These are phyloP conservation scores for Arabis hirsuta DNA, from an alignment of 345 rosid species.

Conservation along the genomic window DNA sequence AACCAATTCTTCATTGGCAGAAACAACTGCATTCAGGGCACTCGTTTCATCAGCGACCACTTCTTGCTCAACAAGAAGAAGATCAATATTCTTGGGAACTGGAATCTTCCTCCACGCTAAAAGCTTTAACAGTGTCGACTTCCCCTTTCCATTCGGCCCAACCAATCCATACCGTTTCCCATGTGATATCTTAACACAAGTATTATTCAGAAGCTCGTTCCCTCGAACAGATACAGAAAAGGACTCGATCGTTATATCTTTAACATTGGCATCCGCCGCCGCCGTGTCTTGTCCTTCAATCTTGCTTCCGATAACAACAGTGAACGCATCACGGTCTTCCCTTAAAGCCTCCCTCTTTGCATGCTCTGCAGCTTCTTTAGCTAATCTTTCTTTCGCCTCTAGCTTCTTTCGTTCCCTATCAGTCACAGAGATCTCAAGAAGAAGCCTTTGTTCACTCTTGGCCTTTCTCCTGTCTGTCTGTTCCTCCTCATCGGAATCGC, in stretches of 20 bases:
- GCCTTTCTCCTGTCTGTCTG: conserved; percentile 53
- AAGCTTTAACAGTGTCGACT: conserved; percentile 89
- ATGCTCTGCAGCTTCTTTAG: conserved; percentile 55
- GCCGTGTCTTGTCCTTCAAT: conserved; percentile 83
- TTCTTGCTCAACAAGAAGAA: conserved; percentile 93
- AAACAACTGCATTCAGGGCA: conserved; percentile 88
- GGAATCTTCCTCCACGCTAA: conserved; percentile 99
- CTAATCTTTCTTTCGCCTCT: conserved; percentile 70
- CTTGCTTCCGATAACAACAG: conserved; percentile 90
- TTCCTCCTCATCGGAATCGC: conserved; percentile 52
- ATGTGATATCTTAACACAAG: conserved; percentile 88
- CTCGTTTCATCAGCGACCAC: conserved; percentile 87
- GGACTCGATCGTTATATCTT: conserved; percentile 76
- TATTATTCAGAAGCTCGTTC: conserved; percentile 85
- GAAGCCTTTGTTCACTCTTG: conserved; percentile 52
- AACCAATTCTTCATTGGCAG: conserved; percentile 83
- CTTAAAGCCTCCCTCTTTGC: conserved; percentile 83
- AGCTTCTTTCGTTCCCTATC: conserved; percentile 87
- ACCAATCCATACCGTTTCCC: conserved; percentile 96
- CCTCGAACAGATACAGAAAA: conserved; percentile 96
- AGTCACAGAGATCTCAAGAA: conserved; percentile 59
- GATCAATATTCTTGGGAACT: conserved; percentile 92
- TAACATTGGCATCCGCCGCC: conserved; percentile 76
- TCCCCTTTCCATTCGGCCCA: conserved; percentile 97
- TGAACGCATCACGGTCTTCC: conserved; percentile 95